Percentiles rank a stretch among this genome's conserved stretches.
phyloP scores from a whole-genome alignment of 148 eudicot species.

The Rhododendron molle region DNA sequence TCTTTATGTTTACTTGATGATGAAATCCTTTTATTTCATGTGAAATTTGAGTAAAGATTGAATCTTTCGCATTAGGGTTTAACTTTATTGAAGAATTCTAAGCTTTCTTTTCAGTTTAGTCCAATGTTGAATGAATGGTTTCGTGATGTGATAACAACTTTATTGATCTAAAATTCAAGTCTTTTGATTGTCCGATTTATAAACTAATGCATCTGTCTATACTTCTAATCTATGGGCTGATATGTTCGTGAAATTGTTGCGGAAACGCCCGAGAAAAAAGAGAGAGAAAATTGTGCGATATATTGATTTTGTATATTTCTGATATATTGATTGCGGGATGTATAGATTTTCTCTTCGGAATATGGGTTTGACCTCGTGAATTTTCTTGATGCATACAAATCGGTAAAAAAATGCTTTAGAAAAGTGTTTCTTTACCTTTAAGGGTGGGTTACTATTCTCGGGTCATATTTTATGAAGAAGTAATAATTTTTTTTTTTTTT shows the following conservation, averaged over 20 bases:
- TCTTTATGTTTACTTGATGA: background rate
- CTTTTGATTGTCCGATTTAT: background rate
- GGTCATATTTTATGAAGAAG: background rate
- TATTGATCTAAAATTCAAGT: background rate
- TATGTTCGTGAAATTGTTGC: background rate
- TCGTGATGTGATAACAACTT: background rate
- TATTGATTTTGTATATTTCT: conserved; percentile 2
- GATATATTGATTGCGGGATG: background rate
- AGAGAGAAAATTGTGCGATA: background rate
- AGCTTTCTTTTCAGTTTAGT: background rate
- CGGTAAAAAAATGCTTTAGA: background rate
- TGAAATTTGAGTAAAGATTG: background rate
- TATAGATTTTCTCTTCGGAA: background rate
- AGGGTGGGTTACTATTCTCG: background rate
- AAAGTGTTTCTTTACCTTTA: background rate
- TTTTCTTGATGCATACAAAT: background rate
- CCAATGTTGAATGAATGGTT: background rate
- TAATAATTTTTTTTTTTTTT: background rate
- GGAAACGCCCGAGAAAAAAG: background rate
- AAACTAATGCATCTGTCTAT: background rate
- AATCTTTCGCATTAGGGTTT: conserved; percentile 9
- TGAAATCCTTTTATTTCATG: conserved; percentile 8
- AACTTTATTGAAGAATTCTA: conserved; percentile 7
- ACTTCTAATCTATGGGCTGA: background rate
- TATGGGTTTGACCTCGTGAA: conserved; percentile 3